Base-by-base conservation (phyloP, 225 moss, liverwort and hornwort genomes). In the Polytrichum formosum region DNA sequence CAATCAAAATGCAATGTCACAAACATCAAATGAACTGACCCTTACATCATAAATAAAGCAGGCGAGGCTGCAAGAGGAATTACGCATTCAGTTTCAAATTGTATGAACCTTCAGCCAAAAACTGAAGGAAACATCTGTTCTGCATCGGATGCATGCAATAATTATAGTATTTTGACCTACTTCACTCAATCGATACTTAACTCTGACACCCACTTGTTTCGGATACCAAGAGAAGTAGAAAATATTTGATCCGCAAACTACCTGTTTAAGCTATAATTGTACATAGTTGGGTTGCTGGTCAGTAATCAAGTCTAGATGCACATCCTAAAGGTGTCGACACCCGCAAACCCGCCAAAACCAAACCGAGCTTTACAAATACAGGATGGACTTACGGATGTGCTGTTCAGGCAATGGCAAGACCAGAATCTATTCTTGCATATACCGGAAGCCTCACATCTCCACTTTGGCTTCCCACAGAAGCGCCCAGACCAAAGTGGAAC, bases 401-500 rank as follows among this genome's bases (percentile, higher is more conserved):
- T 13, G 46, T 3, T 63, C 59, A 70, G 5, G n/a, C 70, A 66
- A 72, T 77, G 31, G 61, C 33, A 46, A 66, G 58, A 73, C 27
- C 76, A 60, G 69, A 67, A 72, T 83, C 75, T 56, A 73, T 63
- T 19, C 60, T 74, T 8, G 66, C 71, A 23, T 79, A 46, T n/a
- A 68, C 26, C 4, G 27, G 30, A 37, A 75, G 74, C 8, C 69
- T 29, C 25, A 63, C 35, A 46, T 46, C 46, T 46, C 46, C 46
- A 46, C 46, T 13, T 55, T 10, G 64, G 37, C 22, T 29, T 18
- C 27, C 26, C 6, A 37, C 2, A 64, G 72, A n/a, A 6, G 60
- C 31, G n/a, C 65, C 71, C 53, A 79, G 2, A 8, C 79, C 70
- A 35, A 84, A 84, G 65, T 84, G 87, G 28, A 79, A 58, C 28